A percentile compares a stretch with the other conserved stretches of the same genome.
phyloP scores from a whole-genome alignment of 2,329 filamentous ascomycete genomes.

The Byssochlamys sp. region DNA sequence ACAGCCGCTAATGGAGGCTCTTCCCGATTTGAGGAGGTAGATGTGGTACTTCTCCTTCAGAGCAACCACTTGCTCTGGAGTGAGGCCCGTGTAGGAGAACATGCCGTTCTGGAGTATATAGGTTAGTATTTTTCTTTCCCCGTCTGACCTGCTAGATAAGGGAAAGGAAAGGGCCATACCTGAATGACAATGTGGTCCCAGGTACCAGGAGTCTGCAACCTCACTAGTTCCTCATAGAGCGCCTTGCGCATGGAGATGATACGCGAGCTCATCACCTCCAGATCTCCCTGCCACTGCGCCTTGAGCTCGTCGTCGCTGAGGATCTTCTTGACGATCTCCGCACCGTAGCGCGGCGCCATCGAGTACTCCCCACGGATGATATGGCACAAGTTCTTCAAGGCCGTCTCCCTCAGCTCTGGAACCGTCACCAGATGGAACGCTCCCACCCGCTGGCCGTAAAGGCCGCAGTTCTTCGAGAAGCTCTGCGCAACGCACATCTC shows the following conservation, averaged over 20 bases:
- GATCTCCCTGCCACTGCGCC: constrained; percentile 79
- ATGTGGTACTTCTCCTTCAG: constrained; percentile 35
- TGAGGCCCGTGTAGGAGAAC: constrained; percentile 67
- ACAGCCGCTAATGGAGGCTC: constrained; percentile 33
- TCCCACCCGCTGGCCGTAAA: constrained; percentile 90
- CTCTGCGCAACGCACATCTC: constrained; percentile 50
- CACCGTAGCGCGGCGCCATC: constrained; percentile 68
- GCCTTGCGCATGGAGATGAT: constrained; percentile 83
- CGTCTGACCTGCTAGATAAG: neutral
- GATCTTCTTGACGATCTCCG: constrained; percentile 70
- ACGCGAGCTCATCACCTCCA: constrained; percentile 82
- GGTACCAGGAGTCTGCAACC: constrained; percentile 74
- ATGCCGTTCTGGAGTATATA: constrained; percentile 53
- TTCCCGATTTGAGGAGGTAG: constrained; percentile 33
- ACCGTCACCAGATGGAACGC: constrained; percentile 62
- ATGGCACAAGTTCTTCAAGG: constrained; percentile 31
- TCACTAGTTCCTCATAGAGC: constrained; percentile 70
- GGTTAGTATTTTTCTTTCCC: neutral
- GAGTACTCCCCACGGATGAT: constrained; percentile 32
- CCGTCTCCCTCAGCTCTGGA: constrained; percentile 19
- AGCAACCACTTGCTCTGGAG: constrained; percentile 33
- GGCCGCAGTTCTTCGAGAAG: constrained; percentile 59
- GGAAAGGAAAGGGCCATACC: constrained; percentile 41
- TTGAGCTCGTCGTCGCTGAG: constrained; percentile 71
- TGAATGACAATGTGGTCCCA: constrained; percentile 98